Base-by-base conservation (phyloP, 768 basidiomycete genomes). In the Tylopilus vinaceipallidus region DNA sequence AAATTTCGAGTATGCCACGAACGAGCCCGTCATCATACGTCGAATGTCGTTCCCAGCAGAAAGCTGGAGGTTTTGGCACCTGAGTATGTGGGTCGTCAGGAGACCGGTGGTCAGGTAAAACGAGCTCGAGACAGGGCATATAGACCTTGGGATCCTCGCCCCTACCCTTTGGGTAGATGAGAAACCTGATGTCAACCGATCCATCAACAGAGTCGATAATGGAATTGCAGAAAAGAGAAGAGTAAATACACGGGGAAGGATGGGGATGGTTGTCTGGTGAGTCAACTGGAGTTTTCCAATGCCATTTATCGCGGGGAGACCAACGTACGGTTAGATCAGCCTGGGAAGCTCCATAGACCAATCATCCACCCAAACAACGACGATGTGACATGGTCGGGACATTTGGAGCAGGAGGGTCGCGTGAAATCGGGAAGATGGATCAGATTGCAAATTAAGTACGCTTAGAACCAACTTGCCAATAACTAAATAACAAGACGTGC, bases 221-320 rank as follows among this genome's bases (percentile, higher is more conserved):
- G 16, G 43, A 45, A 17, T 50, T 14, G 8, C 35, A 35, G 17
- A 50, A 36, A 30, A 35, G 17, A 50, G 42, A 30, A 49, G 42
- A 29, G 3, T 6, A 4, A 41, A 22, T 0, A 23, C 6, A 4
- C 1, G 16, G 8, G 3, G 26, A 27, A 1, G 1, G 13, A 4
- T 11, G 16, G 4, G 22, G 20, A 34, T 14, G 17, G 7, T 12
- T 17, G 2, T 24, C 29, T 51, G 7, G 20, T 46, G 33, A 3
- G 44, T 50, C 38, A 35, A 22, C 32, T 24, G 13, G 29, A 46
- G 32, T 29, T 36, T 13, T 20, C 19, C 24, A 22, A 50, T 11
- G 2, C 2, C 24, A 40, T n/a, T 10, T 17, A 4, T 23, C 4
- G 9, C n/a, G 19, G 4, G 13, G 4, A 27, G 20, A 14, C 8